phyloP scores from a whole-genome alignment of 345 rosid species.

The Cardamine chenopodiifolia region DNA sequence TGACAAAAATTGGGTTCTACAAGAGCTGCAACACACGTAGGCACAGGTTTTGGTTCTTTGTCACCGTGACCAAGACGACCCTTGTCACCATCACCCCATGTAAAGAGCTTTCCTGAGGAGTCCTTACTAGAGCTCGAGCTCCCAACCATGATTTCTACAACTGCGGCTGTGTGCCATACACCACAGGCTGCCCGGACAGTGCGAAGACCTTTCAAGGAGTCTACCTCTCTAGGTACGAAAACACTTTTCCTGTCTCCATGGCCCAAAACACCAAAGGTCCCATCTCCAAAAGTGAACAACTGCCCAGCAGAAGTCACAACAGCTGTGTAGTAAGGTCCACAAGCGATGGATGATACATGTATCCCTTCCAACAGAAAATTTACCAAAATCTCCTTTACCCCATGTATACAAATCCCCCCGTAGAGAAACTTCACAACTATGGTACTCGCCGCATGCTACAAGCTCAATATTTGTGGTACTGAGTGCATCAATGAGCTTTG shows the following conservation, averaged over 20 bases:
- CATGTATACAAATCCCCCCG: conserved; percentile 70
- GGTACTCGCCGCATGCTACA: conserved; percentile 74
- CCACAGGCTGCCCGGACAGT: conserved; percentile 69
- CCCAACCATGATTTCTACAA: conserved; percentile 97
- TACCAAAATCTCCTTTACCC: conserved; percentile 73
- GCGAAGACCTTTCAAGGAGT: conserved; percentile 60
- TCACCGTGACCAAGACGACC: conserved; percentile 97
- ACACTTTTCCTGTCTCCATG: conserved; percentile 65
- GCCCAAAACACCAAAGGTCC: conserved; percentile 80
- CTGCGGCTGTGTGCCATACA: conserved; percentile 91
- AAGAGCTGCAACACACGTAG: conserved; percentile 96
- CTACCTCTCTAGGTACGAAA: conserved; percentile 67
- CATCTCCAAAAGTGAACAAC: conserved; percentile 82
- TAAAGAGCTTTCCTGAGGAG: conserved; percentile 93
- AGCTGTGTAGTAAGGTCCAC: conserved; percentile 86
- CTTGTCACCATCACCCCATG: conserved; percentile 99
- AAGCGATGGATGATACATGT: conserved; percentile 65
- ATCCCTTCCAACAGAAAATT: conserved; percentile 61
- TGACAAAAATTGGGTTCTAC: conserved; percentile 96
- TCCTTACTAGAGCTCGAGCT: conserved; percentile 94
- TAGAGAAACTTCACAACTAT: conserved; percentile 69
- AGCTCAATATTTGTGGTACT: conserved; percentile 50
- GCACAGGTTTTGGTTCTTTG: conserved; percentile 91
- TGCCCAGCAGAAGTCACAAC: conserved; percentile 66
- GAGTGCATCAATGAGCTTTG: conserved; percentile 61